Percentiles rank a stretch among this genome's conserved stretches.
Evolutionary conservation across 345 rosid genomes (phyloP).

Genomic region (Nephelium lappaceum): DNA sequence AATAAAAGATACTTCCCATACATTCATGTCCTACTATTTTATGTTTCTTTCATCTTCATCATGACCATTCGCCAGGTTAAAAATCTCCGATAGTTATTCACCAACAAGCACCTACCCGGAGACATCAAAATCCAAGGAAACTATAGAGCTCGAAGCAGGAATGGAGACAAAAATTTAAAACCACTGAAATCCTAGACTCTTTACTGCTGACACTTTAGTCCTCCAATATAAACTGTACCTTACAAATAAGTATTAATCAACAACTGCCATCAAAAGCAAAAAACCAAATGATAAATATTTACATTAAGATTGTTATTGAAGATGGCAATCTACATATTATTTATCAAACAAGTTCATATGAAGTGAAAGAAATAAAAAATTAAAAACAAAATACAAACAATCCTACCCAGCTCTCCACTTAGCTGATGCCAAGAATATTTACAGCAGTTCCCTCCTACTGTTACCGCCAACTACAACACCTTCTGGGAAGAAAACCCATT

Average conservation of each 20-base stretch:
- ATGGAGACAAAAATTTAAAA: not conserved
- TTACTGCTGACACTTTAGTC: too few relatives aligned
- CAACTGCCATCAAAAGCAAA: not conserved
- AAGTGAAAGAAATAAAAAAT: conserved; percentile 8
- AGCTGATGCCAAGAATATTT: conserved; percentile 46
- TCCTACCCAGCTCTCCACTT: conserved; percentile 32
- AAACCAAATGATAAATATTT: conserved; percentile 4
- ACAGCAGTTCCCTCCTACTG: conserved; percentile 34
- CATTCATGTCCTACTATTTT: too few relatives aligned
- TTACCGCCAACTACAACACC: conserved; percentile 30
- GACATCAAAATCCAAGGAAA: too few relatives aligned
- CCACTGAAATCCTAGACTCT: too few relatives aligned
- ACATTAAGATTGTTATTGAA: conserved; percentile 20
- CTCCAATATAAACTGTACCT: too few relatives aligned
- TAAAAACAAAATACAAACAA: conserved; percentile 33
- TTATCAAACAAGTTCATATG: conserved; percentile 52
- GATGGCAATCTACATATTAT: conserved; percentile 49
- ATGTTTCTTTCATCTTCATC: too few relatives aligned
- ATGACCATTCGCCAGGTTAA: too few relatives aligned
- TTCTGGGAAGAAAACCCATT: conserved; percentile 27
- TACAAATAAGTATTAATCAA: not conserved
- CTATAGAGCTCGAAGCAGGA: too few relatives aligned
- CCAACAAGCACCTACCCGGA: too few relatives aligned
- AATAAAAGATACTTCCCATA: too few relatives aligned
- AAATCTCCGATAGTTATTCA: too few relatives aligned